Evolutionary conservation across 139 green algal species (phyloP), one percentile per base, ranked within the genome.

Genomic region (Micractinium sp.): DNA sequence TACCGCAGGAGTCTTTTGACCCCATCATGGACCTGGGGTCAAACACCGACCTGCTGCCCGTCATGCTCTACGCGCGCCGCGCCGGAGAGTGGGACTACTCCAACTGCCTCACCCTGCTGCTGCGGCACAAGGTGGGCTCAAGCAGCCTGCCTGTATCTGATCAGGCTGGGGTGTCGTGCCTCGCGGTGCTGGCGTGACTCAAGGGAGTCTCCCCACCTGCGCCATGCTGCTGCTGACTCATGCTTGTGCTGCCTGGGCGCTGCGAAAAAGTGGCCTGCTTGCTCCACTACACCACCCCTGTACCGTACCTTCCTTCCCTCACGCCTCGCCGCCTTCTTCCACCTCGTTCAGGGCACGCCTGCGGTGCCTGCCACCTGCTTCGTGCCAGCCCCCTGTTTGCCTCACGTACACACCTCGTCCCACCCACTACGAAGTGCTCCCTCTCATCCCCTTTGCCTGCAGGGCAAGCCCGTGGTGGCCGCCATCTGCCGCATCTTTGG

Each of bases 11-110:
- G 90, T 94, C 89, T 19, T 99, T 99, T 87, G 96, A 98, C 90
- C 97, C 97, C 78, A 98, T 99, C 90, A 94, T 97, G 61, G 96
- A 99, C 88, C 85, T 92, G 16, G 88, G 85, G 67, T 96, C 93
- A 29, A 92, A 93, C 60, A 88, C 91, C 33, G 96, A 99, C 94
- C 93, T 99, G 88, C 91, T 98, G 92, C 94, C 94, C 23, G 88
- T 95, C 75, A 99, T 99, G 95, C 94, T 98, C 33, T 84, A 96
- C 35, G 93, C 95, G 16, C 88, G 93, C 74, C 86, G 90, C 36
- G 38, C 89, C 13, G 94, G 95, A 1, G 95, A 97, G 61, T 98
- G 93, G 88, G 96, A 99, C 92, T 99, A 97, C 93, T 91, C 92
- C 63, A 94, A 94, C 93, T 97, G 98, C 94, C 92, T 96, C 90